Evolutionary conservation across 2,329 filamentous ascomycete genomes (phyloP).

Genomic region (Diaporthe caulivora): DNA sequence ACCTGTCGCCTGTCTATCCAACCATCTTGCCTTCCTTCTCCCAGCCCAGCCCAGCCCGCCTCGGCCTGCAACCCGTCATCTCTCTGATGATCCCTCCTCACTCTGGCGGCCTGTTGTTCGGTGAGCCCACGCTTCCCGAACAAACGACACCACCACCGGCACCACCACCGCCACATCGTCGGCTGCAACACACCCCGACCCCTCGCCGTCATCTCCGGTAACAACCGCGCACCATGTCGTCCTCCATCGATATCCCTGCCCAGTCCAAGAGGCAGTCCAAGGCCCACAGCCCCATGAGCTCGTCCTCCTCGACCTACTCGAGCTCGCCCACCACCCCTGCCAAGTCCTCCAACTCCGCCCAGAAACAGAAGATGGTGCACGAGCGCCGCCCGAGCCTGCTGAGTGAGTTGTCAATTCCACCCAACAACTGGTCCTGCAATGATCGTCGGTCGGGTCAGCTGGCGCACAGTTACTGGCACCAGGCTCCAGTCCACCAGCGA

Average conservation of each 20-base stretch:
- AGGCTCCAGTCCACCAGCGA: neutral
- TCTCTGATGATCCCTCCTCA: slow-evolving; percentile 33
- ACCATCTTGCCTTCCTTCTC: neutral
- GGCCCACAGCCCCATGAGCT: slow-evolving; percentile 59
- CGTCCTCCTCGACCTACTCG: slow-evolving; percentile 68
- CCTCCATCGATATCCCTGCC: slow-evolving; percentile 77
- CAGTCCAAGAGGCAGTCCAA: slow-evolving; percentile 52
- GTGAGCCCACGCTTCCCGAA: slow-evolving; percentile 28
- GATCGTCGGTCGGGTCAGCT: neutral
- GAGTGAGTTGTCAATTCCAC: slow-evolving; percentile 58
- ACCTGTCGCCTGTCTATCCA: neutral
- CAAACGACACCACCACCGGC: slow-evolving; percentile 6
- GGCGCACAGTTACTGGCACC: neutral
- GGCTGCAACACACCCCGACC: neutral
- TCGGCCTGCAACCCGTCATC: slow-evolving; percentile 13
- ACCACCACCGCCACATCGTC: slow-evolving; percentile 8
- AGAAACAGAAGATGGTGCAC: slow-evolving; percentile 60
- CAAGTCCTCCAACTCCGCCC: slow-evolving; percentile 55
- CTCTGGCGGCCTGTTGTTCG: slow-evolving; percentile 30
- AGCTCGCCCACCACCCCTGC: slow-evolving; percentile 64
- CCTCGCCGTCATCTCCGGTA: slow-evolving; percentile 33
- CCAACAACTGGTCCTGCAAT: slow-evolving; percentile 37
- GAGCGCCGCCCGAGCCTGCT: slow-evolving; percentile 71
- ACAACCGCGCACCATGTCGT: slow-evolving; percentile 64
- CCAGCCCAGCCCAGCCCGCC: neutral